These are phyloP conservation scores for Pistacia atlantica DNA, from an alignment of 345 rosid genomes.

Conservation along the genomic window DNA sequence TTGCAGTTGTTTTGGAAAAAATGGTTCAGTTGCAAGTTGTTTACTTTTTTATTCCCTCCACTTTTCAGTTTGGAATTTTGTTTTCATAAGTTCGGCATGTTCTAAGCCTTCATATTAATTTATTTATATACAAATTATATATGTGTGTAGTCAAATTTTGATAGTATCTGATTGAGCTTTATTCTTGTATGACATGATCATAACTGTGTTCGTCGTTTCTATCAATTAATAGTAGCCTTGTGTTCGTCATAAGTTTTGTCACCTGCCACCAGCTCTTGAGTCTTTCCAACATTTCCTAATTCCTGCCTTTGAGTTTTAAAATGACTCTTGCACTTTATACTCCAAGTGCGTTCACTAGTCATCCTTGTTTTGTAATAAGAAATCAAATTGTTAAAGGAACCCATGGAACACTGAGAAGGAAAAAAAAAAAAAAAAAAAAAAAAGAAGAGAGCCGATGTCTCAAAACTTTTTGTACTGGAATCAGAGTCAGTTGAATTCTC, in stretches of 20 bases:
- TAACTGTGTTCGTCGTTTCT: not conserved
- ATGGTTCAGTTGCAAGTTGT: not conserved
- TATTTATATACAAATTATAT: not conserved
- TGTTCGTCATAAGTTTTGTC: no score
- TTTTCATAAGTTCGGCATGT: not conserved
- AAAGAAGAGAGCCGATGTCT: no score
- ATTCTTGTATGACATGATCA: not conserved
- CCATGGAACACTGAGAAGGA: not conserved
- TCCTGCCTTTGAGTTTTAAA: not conserved
- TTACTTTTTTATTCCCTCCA: not conserved
- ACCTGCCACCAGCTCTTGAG: not conserved
- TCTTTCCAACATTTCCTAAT: slow-evolving; percentile 5
- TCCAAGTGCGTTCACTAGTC: not conserved
- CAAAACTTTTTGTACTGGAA: not conserved
- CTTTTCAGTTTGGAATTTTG: not conserved
- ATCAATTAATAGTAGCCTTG: not conserved
- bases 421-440: no score
- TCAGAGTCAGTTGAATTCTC: not conserved
- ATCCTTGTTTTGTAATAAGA: not conserved
- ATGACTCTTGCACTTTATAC: not conserved
- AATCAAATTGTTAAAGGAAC: not conserved
- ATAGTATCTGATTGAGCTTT: not conserved
- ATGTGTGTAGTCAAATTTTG: not conserved
- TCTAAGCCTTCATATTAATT: not conserved
- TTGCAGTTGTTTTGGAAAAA: not conserved